Conservation (phyloP, 108 stramenopile genomes). For the Stephanodiscus minutulus region DNA sequence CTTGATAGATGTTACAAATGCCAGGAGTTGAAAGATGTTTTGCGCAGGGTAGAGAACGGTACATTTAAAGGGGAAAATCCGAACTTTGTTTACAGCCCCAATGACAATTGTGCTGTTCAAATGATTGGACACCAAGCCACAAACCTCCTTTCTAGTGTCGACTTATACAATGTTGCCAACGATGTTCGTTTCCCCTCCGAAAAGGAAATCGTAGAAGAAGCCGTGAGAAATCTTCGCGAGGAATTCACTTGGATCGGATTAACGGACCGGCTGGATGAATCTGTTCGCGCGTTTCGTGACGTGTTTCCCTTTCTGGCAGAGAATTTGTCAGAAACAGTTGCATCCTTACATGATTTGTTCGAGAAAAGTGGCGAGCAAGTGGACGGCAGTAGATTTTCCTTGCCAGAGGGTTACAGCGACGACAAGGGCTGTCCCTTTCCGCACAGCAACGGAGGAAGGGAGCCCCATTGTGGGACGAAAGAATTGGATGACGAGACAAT, state of each 20-base stretch:
- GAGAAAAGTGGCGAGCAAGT: conserved; percentile 10
- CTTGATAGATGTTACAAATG: conserved; percentile 71
- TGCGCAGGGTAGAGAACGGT: conserved; percentile 53
- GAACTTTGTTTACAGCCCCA: conserved; percentile 35
- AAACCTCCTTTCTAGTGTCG: conserved; percentile 60
- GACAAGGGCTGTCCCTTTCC: conserved; percentile 63
- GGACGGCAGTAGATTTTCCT: conserved; percentile 34
- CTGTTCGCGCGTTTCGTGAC: conserved; percentile 48
- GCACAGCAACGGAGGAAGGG: conserved; percentile 43
- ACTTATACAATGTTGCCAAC: conserved; percentile 50
- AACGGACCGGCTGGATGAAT: conserved; percentile 60
- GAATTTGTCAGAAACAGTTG: conserved; percentile 25
- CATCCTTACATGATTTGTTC: conserved; percentile 8
- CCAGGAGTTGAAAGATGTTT: conserved; percentile 60
- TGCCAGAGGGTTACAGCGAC: conserved; percentile 61
- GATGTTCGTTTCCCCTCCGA: conserved; percentile 50
- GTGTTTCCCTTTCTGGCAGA: conserved; percentile 75
- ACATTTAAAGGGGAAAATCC: conserved; percentile 28
- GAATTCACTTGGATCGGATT: conserved; percentile 75
- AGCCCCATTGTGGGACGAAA: conserved; percentile 61
- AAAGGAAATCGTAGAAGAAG: conserved; percentile 57
- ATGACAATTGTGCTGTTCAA: conserved; percentile 58
- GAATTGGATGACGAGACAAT: conserved; percentile 68
- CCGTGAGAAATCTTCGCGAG: conserved; percentile 61
- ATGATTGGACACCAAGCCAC: conserved; percentile 69